Conservation (phyloP, 768 basidiomycete species). For the Rhodotorula sphaerocarpa region DNA sequence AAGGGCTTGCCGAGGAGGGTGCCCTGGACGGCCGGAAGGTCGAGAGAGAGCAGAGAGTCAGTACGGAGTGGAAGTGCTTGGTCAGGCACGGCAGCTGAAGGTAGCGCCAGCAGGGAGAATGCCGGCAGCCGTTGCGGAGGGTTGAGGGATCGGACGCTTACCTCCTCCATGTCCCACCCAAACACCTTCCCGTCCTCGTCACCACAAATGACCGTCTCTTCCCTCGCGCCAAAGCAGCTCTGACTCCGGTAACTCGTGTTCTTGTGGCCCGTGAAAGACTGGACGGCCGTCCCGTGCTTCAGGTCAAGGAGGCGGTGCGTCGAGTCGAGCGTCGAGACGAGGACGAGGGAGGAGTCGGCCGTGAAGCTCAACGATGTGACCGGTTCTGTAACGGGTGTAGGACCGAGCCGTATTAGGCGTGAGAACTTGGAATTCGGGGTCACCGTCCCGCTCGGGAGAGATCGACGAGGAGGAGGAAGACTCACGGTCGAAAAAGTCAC, state of each 20-base stretch:
- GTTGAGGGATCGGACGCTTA: too few relatives aligned
- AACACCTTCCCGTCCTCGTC: conserved; percentile 84
- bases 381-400: conserved; percentile 54
- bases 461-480: background rate
- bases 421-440: too few relatives aligned
- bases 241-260: conserved; percentile 66
- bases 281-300: conserved; percentile 69
- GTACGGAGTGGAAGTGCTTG: conserved; percentile 11
- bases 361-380: conserved; percentile 76
- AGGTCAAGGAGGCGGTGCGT: conserved; percentile 79
- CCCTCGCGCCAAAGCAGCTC: conserved; percentile 75
- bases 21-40: background rate
- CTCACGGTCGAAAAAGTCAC: conserved; percentile 85
- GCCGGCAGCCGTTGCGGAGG: too few relatives aligned
- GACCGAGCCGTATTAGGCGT: background rate
- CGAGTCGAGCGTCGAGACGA: conserved; percentile 76
- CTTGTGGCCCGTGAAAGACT: conserved; percentile 70
- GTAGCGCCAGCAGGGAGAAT: background rate
- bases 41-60: background rate
- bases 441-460: background rate
- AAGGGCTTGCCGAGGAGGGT: background rate
- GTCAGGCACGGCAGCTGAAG: background rate
- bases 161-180: conserved; percentile 89
- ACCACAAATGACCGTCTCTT: conserved; percentile 72
- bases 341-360: conserved; percentile 66